Evolutionary conservation across 129 eudicot species (phyloP), one percentile per base, ranked within the genome.

Genomic region (Saussurea involucrata): DNA sequence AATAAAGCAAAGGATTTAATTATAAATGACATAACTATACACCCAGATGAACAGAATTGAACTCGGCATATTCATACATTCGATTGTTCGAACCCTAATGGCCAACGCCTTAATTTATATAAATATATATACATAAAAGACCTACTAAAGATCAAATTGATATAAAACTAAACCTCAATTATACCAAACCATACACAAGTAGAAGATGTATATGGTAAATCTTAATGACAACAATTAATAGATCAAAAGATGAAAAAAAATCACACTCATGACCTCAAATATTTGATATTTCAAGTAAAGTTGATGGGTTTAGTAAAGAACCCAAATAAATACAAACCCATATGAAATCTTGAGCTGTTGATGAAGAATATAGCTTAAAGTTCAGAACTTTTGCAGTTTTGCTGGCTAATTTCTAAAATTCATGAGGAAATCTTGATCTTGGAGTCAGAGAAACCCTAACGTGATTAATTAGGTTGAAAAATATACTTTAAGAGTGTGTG

Each of bases 361-460:
- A 65, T 31, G n/a, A 27, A 65, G 69, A 65, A 53, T 65, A 25
- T 28, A 12, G 69, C 69, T 6, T 27, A 13, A 65, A 27, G 61
- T 53, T 53, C 8, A 6, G 49, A n/a, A 17, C 21, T 53, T 53
- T 53, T 37, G 4, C 13, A 2, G 4, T 53, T 17, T 53, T 53
- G 17, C 57, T 63, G 68, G 68, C 34, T 63, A 25, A 63, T 27
- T 3, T 65, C 8, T 13, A 28, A n/a, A 65, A 27, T 25, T 27
- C 37, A 65, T 27, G 69, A 27, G 13, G 28, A 65, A 65, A 65
- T 6, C 69, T 65, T 65, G 36, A 65, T 63, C 29, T 24, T 63
- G 68, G 29, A 24, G 69, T 65, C 8, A 65, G 69, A 65, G 36
- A 65, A 65, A 65, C 69, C 36, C 69, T 65, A 65, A 65, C 7